phyloP scores from a whole-genome alignment of 2,329 filamentous ascomycete genomes.

The Aspergillus cejpii region DNA sequence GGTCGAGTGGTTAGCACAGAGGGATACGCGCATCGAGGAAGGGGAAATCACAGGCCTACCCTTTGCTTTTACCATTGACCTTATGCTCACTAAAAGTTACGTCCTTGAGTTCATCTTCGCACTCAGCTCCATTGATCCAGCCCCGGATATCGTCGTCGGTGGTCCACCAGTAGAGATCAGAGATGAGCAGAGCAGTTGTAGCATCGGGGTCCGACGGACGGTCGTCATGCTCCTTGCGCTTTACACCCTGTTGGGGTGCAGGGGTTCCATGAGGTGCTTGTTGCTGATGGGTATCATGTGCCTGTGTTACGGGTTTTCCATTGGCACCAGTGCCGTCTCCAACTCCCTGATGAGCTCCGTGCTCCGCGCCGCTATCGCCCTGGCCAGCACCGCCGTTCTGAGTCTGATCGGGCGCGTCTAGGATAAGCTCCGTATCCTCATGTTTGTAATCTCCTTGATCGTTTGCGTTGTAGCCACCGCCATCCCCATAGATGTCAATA shows the following conservation, averaged over 20 bases:
- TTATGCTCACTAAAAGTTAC: constrained; percentile 98
- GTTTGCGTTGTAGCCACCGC: constrained; percentile 42
- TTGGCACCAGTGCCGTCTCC: constrained; percentile 22
- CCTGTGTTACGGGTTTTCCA: constrained; percentile 20
- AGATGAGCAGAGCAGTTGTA: constrained; percentile 70
- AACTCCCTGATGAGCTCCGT: constrained; percentile 21
- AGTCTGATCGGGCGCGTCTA: constrained; percentile 33
- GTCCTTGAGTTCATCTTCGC: constrained; percentile 79
- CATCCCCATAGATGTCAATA: constrained; percentile 64
- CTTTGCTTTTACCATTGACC: constrained; percentile 97
- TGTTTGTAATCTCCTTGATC: constrained; percentile 44
- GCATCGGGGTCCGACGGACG: constrained; percentile 54
- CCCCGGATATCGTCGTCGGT: constrained; percentile 91
- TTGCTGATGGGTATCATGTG: constrained; percentile 17
- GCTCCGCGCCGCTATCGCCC: constrained; percentile 14
- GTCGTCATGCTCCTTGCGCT: constrained; percentile 56
- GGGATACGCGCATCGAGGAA: not conserved
- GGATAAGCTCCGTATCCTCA: constrained; percentile 36
- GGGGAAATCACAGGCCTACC: constrained; percentile 50
- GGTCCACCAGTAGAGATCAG: constrained; percentile 93
- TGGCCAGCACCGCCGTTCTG: constrained; percentile 20
- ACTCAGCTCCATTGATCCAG: constrained; percentile 72
- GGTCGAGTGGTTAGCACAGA: not conserved
- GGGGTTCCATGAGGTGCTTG: constrained; percentile 17
- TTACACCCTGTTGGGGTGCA: constrained; percentile 50